Evolutionary conservation across 768 basidiomycete genomes (phyloP).

Genomic region (Lactarius deliciosus): DNA sequence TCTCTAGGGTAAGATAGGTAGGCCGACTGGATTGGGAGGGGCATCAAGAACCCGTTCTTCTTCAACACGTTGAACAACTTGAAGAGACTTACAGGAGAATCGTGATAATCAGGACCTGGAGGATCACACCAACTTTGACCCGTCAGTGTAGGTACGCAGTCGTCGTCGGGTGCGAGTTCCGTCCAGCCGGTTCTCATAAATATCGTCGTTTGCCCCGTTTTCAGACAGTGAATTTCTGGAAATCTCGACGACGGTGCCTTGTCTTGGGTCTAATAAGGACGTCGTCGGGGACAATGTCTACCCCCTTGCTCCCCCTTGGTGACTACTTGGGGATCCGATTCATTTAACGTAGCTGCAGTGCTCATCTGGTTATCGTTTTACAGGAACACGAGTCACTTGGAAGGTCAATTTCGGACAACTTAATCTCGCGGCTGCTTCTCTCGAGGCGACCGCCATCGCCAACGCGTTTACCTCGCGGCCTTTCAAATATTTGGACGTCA

Average conservation of each 20-base stretch:
- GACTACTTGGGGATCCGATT: conserved; percentile 17
- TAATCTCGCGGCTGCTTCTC: conserved; percentile 42
- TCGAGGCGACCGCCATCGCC: conserved; percentile 46
- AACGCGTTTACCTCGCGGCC: conserved; percentile 47
- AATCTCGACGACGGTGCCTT: conserved; percentile 50
- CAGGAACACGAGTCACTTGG: conserved; percentile 65
- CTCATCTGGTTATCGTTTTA: conserved; percentile 4
- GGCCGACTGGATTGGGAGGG: conserved; percentile 62
- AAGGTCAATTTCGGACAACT: conserved; percentile 60
- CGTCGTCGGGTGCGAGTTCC: neutral
- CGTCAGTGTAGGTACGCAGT: conserved; percentile 44
- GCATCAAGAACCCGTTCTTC: conserved; percentile 55
- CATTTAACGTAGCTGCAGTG: neutral
- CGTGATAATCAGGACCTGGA: conserved; percentile 57
- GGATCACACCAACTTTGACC: conserved; percentile 58
- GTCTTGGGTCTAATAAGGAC: conserved; percentile 65
- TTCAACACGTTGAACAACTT: conserved; percentile 60
- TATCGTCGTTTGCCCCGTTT: conserved; percentile 36
- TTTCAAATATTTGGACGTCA: conserved; percentile 43
- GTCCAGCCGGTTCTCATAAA: neutral
- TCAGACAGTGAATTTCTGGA: conserved; percentile 52
- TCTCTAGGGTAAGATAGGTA: conserved; percentile 73
- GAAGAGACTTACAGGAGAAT: conserved; percentile 48
- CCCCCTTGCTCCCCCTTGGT: conserved; percentile 52
- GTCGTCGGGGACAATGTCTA: conserved; percentile 60